These are phyloP conservation scores for Chlamydomonas asymmetrica DNA, from an alignment of 139 green algal genomes.

Conservation along the genomic window DNA sequence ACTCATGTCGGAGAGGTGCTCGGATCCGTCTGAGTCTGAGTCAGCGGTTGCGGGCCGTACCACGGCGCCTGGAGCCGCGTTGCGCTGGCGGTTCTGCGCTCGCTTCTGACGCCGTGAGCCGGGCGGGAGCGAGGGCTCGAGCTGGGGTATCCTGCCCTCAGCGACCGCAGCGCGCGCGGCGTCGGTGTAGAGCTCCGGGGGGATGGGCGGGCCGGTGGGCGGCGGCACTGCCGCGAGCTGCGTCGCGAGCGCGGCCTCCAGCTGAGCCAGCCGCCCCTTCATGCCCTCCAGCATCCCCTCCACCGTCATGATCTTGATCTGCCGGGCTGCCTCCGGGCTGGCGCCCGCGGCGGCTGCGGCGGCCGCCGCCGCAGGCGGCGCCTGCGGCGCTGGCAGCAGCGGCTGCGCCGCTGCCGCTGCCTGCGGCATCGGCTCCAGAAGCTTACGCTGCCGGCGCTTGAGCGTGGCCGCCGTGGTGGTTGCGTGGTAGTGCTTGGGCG, in stretches of 20 bases:
- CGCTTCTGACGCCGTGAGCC: background rate
- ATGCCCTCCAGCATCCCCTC: conserved; percentile 38
- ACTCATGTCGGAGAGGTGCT: background rate
- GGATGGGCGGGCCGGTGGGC: background rate
- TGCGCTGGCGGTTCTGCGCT: background rate
- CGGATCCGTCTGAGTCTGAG: background rate
- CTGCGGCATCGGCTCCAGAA: too few relatives aligned
- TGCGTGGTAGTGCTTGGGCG: conserved; percentile 8
- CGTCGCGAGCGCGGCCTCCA: conserved; percentile 27
- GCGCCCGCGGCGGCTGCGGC: background rate
- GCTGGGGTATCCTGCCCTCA: background rate
- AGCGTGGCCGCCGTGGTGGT: conserved; percentile 31
- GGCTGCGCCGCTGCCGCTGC: background rate
- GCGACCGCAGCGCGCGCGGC: background rate
- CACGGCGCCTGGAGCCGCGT: background rate
- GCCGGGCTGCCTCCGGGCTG: background rate
- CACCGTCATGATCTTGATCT: conserved; percentile 25
- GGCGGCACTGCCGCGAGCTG: conserved; percentile 25
- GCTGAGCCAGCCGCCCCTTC: conserved; percentile 24
- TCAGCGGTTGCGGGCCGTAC: too few relatives aligned
- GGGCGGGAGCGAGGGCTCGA: too few relatives aligned
- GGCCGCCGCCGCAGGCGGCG: background rate
- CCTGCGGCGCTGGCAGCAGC: conserved; percentile 7
- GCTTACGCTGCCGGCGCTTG: conserved; percentile 28
- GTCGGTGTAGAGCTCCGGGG: background rate